A percentile compares a stretch with the other conserved stretches of the same genome.
Evolutionary conservation across 345 rosid species (phyloP).

Genomic region (Citropsis articulata): DNA sequence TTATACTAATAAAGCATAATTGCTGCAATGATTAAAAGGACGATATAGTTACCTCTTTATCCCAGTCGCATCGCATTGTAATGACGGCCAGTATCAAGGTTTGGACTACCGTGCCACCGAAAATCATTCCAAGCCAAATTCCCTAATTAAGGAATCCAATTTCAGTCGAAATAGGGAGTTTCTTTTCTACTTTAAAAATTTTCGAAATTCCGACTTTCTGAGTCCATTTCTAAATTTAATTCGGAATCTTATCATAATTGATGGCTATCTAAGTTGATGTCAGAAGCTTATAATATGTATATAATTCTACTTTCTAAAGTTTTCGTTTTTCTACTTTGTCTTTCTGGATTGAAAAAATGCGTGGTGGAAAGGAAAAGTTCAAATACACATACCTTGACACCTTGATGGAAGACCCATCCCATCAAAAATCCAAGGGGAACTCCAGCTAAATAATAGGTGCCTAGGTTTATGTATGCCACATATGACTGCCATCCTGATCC

Average conservation of each 20-base stretch:
- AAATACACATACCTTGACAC: conserved; percentile 61
- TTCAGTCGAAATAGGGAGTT: too few relatives aligned
- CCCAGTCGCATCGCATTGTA: conserved; percentile 68
- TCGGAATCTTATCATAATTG: too few relatives aligned
- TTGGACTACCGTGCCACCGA: conserved; percentile 74
- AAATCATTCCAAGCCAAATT: conserved; percentile 87
- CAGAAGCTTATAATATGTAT: too few relatives aligned
- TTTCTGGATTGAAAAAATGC: not conserved
- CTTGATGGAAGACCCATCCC: conserved; percentile 80
- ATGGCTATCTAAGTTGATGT: too few relatives aligned
- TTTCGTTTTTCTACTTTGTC: not conserved
- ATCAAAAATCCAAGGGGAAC: conserved; percentile 75
- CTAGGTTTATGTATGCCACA: conserved; percentile 85
- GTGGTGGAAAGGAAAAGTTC: too few relatives aligned
- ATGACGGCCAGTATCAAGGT: conserved; percentile 50
- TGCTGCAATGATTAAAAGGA: too few relatives aligned
- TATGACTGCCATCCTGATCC: conserved; percentile 96
- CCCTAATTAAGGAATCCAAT: conserved; percentile 34
- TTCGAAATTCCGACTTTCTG: too few relatives aligned
- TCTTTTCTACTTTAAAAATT: too few relatives aligned
- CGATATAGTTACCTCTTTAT: conserved; percentile 49
- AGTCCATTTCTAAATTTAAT: too few relatives aligned
- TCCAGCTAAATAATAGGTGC: conserved; percentile 72
- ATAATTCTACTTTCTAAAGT: too few relatives aligned
- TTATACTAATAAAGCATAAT: too few relatives aligned